Conservation (phyloP, 495 filamentous ascomycete genomes). For the Neurospora sp. region DNA sequence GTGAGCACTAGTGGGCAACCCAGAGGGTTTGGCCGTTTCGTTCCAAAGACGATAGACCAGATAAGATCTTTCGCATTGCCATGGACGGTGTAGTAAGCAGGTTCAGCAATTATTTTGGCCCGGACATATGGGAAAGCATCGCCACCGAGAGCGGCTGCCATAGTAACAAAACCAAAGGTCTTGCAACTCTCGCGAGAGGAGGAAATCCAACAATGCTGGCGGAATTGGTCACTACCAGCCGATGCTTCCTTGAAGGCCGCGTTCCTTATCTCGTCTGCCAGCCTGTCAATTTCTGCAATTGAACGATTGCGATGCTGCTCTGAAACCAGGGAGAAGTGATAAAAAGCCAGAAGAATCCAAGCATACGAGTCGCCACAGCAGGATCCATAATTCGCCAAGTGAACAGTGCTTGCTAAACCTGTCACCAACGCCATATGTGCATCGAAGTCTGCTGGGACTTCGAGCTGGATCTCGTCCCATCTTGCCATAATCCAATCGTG, state of each 20-base stretch:
- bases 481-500: background rate
- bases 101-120: background rate
- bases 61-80: background rate
- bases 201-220: background rate
- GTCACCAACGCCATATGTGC: background rate
- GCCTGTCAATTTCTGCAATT: background rate
- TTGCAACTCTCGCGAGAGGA: background rate
- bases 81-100: background rate
- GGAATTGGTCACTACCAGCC: background rate
- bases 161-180: background rate
- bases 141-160: background rate
- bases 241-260: background rate
- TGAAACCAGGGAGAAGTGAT: background rate
- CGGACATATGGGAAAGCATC: background rate
- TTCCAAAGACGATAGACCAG: background rate
- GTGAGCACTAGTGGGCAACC: too few species aligned
- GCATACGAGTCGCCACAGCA: background rate
- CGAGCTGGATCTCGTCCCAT: background rate
- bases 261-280: background rate
- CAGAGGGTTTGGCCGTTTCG: rapidly evolving
- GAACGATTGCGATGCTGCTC: background rate
- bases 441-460: background rate
- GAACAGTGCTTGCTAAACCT: background rate
- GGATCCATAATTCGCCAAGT: background rate
- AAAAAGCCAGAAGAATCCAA: background rate